A percentile compares a stretch with the other conserved stretches of the same genome.
Conservation (phyloP, 148 eudicot species). For the Diospyros lotus region DNA sequence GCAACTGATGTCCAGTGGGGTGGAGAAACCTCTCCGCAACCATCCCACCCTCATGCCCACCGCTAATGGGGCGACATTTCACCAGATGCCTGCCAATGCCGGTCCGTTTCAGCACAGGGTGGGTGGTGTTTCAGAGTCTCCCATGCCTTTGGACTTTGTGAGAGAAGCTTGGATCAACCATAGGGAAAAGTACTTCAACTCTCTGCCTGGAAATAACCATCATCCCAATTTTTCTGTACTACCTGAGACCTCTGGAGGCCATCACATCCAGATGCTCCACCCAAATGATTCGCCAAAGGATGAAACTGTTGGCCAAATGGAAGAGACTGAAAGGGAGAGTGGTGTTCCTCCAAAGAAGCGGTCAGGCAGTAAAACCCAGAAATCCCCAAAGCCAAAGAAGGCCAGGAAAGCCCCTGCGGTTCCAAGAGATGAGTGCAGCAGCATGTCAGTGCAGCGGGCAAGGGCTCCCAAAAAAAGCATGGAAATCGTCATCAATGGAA, state of each 20-base stretch:
- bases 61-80: conserved; percentile 6
- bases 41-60: conserved; percentile 10
- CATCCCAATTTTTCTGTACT: conserved; percentile 10
- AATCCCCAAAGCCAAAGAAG: conserved; percentile 20
- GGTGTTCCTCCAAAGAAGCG: conserved; percentile 18
- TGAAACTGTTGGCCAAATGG: conserved; percentile 12
- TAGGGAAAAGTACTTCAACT: conserved; percentile 4
- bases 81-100: conserved; percentile 5
- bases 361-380: conserved; percentile 3
- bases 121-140: conserved; percentile 10
- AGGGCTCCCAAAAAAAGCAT: conserved; percentile 18
- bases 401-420: conserved; percentile 5
- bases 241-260: conserved; percentile 16
- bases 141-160: conserved; percentile 13
- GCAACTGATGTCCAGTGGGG: conserved; percentile 14
- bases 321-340: conserved; percentile 10
- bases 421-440: conserved; percentile 12
- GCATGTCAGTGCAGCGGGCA: conserved; percentile 17
- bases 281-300: conserved; percentile 17
- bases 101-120: conserved; percentile 6
- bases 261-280: conserved; percentile 20
- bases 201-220: conserved; percentile 6
- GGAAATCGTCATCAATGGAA: conserved; percentile 23
- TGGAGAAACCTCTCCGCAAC: conserved; percentile 10
- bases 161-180: conserved; percentile 17